These are phyloP conservation scores for Colletotrichum salicis DNA, from an alignment of 2,329 filamentous ascomycete species.

Conservation along the genomic window DNA sequence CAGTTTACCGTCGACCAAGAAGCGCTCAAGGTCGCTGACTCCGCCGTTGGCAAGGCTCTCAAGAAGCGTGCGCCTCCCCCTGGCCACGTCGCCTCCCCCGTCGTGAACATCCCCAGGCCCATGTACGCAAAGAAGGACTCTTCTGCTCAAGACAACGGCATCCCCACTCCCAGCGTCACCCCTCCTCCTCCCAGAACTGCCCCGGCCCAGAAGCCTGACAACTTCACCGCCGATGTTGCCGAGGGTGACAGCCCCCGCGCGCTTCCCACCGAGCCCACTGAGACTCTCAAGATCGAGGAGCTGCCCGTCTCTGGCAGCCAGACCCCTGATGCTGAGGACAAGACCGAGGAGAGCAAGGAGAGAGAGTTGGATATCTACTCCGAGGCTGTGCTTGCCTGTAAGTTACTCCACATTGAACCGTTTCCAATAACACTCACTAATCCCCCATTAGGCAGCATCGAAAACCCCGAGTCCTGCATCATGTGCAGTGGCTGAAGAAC, in stretches of 20 bases:
- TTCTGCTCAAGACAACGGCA: slow-evolving; percentile 62
- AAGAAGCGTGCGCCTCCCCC: slow-evolving; percentile 77
- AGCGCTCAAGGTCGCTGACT: slow-evolving; percentile 87
- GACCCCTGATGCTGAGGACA: slow-evolving; percentile 76
- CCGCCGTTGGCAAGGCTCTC: slow-evolving; percentile 72
- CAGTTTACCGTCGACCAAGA: slow-evolving; percentile 99
- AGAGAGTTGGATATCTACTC: slow-evolving; percentile 95
- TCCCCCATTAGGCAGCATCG: slow-evolving; percentile 78
- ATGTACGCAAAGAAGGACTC: slow-evolving; percentile 69
- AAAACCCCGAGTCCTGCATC: slow-evolving; percentile 92
- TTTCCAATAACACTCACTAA: slow-evolving; percentile 43
- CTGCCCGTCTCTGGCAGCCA: slow-evolving; percentile 65
- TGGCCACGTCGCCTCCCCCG: slow-evolving; percentile 65
- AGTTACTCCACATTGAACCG: slow-evolving; percentile 49
- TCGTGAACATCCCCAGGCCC: slow-evolving; percentile 71
- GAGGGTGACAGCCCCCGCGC: slow-evolving; percentile 85
- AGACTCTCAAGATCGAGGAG: slow-evolving; percentile 72
- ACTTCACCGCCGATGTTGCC: slow-evolving; percentile 80
- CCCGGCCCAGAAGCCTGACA: slow-evolving; percentile 67
- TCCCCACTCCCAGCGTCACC: slow-evolving; percentile 76
- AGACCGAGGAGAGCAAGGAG: slow-evolving; percentile 75
- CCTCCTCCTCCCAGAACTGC: slow-evolving; percentile 69
- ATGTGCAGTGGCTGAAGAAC: slow-evolving; percentile 91
- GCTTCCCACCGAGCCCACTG: slow-evolving; percentile 76
- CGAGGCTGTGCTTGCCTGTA: slow-evolving; percentile 88